Conservation (phyloP, 345 rosid species). For the Gossypium ekmanianum region DNA sequence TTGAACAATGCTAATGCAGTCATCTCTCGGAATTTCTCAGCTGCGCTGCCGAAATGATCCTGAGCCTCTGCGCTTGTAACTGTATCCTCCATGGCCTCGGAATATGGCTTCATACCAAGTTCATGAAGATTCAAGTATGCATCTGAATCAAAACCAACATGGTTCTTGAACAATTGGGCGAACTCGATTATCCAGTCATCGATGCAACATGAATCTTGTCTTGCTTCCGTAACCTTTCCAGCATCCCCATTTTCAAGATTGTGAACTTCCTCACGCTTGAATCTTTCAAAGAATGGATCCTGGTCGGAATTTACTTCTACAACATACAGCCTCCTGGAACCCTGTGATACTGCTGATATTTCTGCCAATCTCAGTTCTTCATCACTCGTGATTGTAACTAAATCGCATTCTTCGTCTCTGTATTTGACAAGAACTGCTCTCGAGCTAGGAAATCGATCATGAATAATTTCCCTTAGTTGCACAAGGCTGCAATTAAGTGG, state of each 20-base stretch:
- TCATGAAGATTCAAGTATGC: slow-evolving; percentile 71
- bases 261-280: slow-evolving; percentile 23
- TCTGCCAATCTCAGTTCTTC: slow-evolving; percentile 83
- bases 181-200: slow-evolving; percentile 86
- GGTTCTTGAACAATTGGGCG: slow-evolving; percentile 71
- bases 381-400: slow-evolving; percentile 73
- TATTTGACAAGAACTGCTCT: slow-evolving; percentile 73
- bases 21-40: slow-evolving; percentile 79
- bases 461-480: slow-evolving; percentile 63
- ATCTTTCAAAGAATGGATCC: slow-evolving; percentile 55
- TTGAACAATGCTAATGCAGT: slow-evolving; percentile 82
- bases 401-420: slow-evolving; percentile 85
- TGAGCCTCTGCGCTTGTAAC: slow-evolving; percentile 87
- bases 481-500: slow-evolving; percentile 65
- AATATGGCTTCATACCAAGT: slow-evolving; percentile 72
- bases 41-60: slow-evolving; percentile 58
- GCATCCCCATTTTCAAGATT: slow-evolving; percentile 31
- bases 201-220: slow-evolving; percentile 35
- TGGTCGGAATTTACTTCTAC: slow-evolving; percentile 61
- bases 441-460: slow-evolving; percentile 62
- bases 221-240: slow-evolving; percentile 26
- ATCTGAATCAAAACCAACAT: slow-evolving; percentile 69
- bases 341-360: slow-evolving; percentile 43
- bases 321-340: slow-evolving; percentile 52
- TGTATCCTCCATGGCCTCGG: slow-evolving; percentile 89